Evolutionary conservation across 345 rosid genomes (phyloP), one percentile per base, ranked within the genome.

Genomic region (Lepidium africanum): DNA sequence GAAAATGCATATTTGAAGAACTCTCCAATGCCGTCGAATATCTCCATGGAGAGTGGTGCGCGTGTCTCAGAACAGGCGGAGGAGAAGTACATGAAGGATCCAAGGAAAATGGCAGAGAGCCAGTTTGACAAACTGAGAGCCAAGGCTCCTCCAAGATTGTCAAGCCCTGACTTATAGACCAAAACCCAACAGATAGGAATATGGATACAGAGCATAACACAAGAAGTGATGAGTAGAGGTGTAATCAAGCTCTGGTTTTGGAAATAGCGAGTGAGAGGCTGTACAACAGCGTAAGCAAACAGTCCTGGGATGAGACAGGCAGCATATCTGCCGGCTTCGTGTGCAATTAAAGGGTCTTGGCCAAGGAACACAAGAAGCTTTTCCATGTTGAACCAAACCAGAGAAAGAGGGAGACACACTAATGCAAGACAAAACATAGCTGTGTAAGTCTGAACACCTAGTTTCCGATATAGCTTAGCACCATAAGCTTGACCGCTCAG

Each of bases 401-500:
- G 14, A 39, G 90, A 77, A 9, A 85, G 38, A 65, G 88, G 93
- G 10, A 87, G n/a, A 49, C 86, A 83, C 19, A 69, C 83, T 55
- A 82, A 35, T 14, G 71, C 19, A 27, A 82, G 81, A 45, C 77
- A 85, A 75, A 85, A 79, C 30, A 85, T 70, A 1, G 90, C 93
- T n/a, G 84, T 83, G 47, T 85, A 80, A 7, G 83, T 77, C 64
- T 83, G 86, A 50, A 63, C 75, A 67, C 88, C 86, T 9, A 87
- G 66, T 70, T 59, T 87, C 33, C 33, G 35, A 67, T 82, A 85
- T 25, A 83, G 83, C 43, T 81, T 63, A 55, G 93, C 90, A 74
- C 93, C 96, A 67, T 74, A 85, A 11, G 90, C 88, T 83, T 89
- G 96, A 12, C 97, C 94, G 41, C 85, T 67, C 53, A 91, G 69